Evolutionary conservation across 2,329 filamentous ascomycete species (phyloP), one percentile per base, ranked within the genome.

Genomic region (Neofusicoccum sp.): DNA sequence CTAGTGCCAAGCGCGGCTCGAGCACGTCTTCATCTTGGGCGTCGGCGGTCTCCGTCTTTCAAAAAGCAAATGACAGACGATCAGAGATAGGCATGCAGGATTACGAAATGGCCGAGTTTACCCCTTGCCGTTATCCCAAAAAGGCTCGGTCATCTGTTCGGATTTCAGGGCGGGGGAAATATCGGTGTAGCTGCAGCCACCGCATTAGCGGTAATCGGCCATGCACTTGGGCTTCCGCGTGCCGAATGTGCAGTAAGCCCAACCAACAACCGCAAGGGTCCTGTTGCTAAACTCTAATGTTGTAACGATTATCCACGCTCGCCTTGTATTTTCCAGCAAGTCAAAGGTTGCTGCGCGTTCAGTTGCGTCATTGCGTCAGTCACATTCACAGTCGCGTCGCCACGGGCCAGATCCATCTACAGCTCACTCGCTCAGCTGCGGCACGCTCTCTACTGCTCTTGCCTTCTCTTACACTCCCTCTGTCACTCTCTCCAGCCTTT

Each of bases 351-450:
- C 30, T 24, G 24, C 49, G 36, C 49, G 49, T 40, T 26, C 24
- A 41, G 30, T 8, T 54, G 49, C 49, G 49, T 54, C 49, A 54
- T 54, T 54, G 49, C 49, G 34, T 54, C 34, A 40, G 49, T 54
- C 49, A 51, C 47, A 41, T 16, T 54, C 34, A 28, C 49, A 12
- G n/a, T 20, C 34, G 49, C 49, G 41, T 54, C 41, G 49, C 49
- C 49, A 54, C 49, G 49, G 40, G 34, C 34, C 36, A 41, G 26
- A 28, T 38, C 20, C 36, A 53, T 26, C 48, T 53, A 12, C 48
- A 16, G 47, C 47, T 20, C 20, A 33, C 24, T 40, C 34, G 8
- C 31, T 30, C 49, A n/a, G 24, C 49, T 26, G 24, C 49, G 30
- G n/a, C 49, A 41, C n/a, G 12, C 24, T n/a, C 24, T 53, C 30